Conservation (phyloP, 2,329 filamentous ascomycete genomes). For the Trichoderma sp. region DNA sequence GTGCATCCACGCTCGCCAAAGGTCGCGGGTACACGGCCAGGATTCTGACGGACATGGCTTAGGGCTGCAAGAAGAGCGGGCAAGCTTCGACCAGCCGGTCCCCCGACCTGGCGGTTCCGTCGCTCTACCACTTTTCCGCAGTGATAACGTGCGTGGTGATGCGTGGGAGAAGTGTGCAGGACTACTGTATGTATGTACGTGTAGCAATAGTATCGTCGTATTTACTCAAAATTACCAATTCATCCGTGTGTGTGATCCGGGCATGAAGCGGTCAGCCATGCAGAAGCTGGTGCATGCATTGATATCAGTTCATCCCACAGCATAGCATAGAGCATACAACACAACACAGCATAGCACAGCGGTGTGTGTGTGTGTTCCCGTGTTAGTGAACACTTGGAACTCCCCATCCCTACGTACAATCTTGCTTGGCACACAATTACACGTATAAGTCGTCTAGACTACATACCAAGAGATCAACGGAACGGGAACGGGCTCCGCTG, state of each 20-base stretch:
- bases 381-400: neutral
- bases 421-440: neutral
- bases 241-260: neutral
- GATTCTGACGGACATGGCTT: constrained; percentile 13
- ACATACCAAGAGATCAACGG: neutral
- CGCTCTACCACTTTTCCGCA: neutral
- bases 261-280: neutral
- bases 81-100: constrained; percentile 9
- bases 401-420: neutral
- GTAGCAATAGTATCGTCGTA: too few relatives aligned
- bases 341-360: neutral
- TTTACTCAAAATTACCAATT: neutral
- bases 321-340: neutral
- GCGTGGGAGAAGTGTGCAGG: neutral
- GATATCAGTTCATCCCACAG: neutral
- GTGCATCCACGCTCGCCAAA: neutral
- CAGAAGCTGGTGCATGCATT: neutral
- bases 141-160: neutral
- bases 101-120: neutral
- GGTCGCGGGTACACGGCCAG: neutral
- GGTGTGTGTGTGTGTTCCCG: neutral
- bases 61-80: constrained; percentile 5
- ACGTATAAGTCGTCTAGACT: neutral
- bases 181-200: neutral
- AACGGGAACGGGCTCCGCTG: neutral